Conservation (phyloP, 768 basidiomycete species). For the Austroboletus eburneus region DNA sequence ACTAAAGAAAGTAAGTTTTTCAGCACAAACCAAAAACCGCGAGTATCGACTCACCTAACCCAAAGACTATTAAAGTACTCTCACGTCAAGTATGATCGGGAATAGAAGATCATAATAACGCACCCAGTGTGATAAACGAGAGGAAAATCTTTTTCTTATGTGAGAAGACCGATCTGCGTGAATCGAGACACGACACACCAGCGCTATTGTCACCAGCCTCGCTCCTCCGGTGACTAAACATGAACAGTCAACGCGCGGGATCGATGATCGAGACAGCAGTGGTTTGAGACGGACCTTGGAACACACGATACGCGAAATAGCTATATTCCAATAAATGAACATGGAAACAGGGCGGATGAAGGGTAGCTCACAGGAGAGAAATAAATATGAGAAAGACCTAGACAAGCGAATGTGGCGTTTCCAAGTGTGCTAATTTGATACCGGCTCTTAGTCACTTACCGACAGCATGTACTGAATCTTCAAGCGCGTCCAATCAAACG, state of each 20-base stretch:
- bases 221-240: conserved; percentile 21
- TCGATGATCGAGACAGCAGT: too few relatives aligned
- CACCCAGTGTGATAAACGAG: conserved; percentile 21
- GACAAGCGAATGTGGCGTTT: neutral
- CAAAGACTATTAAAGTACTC: conserved; percentile 19
- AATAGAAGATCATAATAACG: neutral
- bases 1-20: conserved; percentile 10
- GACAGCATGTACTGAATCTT: conserved; percentile 26
- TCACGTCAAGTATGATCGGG: conserved; percentile 12
- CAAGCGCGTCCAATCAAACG: neutral
- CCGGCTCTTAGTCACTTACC: conserved; percentile 10
- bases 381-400: conserved; percentile 26
- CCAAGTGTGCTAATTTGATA: neutral
- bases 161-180: neutral
- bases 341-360: neutral
- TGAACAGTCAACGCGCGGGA: too few relatives aligned
- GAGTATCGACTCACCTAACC: conserved; percentile 20
- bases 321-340: conserved; percentile 9
- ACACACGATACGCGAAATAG: conserved; percentile 24
- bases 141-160: conserved; percentile 12
- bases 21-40: neutral
- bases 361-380: conserved; percentile 21
- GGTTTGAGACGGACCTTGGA: conserved; percentile 24
- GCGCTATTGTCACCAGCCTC: conserved; percentile 3
- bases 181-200: conserved; percentile 14